These are phyloP conservation scores for Alternaria panax DNA, from an alignment of 2,329 filamentous ascomycete genomes.

Conservation along the genomic window DNA sequence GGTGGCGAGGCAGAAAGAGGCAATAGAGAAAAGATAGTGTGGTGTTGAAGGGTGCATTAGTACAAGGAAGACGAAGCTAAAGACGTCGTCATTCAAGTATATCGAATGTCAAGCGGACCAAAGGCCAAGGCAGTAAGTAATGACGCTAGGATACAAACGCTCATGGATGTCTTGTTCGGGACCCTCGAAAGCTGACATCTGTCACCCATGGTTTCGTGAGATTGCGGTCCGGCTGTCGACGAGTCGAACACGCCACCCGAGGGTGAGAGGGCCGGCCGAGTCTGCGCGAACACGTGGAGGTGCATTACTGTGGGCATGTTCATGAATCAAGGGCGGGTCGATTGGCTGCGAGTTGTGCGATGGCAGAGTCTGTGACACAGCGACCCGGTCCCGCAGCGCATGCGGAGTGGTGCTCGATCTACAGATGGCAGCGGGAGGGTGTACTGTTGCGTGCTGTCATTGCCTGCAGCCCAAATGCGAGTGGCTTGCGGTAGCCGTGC, in stretches of 20 bases:
- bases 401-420: conserved; percentile 19
- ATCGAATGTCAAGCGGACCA: conserved; percentile 5
- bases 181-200: conserved; percentile 7
- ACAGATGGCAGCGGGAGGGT: conserved; percentile 20
- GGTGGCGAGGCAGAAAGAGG: neutral
- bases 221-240: conserved; percentile 24
- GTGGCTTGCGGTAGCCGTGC: conserved; percentile 17
- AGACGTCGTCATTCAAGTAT: neutral
- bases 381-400: conserved; percentile 34
- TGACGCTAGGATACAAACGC: neutral
- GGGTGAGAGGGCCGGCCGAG: conserved; percentile 9
- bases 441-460: conserved; percentile 23
- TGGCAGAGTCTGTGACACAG: conserved; percentile 19
- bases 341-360: conserved; percentile 25
- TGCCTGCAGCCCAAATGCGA: conserved; percentile 12
- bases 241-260: conserved; percentile 9
- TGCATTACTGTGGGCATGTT: conserved; percentile 9
- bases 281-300: conserved; percentile 19
- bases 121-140: neutral
- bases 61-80: neutral
- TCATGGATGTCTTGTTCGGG: neutral
- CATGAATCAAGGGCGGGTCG: conserved; percentile 3
- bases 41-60: neutral
- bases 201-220: conserved; percentile 1
- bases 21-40: neutral